A percentile compares a stretch with the other conserved stretches of the same genome.
Conservation (phyloP, 192 early-diverging fungal genomes). For the Geranomyces michiganensis region DNA sequence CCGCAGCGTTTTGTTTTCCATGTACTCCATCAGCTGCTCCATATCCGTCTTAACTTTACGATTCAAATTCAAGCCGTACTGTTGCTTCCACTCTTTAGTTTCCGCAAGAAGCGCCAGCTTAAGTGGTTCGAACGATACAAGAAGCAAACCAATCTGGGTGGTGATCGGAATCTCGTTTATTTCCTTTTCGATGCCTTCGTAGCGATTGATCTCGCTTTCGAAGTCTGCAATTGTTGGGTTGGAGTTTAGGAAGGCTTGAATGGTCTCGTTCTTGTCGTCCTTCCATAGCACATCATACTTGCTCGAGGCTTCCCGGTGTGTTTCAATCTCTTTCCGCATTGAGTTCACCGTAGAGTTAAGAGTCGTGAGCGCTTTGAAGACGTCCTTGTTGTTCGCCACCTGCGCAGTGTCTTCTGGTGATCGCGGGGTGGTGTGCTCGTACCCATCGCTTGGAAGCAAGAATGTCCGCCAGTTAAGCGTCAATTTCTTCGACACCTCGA, state of each 20-base stretch:
- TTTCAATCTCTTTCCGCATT: slow-evolving; percentile 67
- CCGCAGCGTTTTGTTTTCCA: slow-evolving; percentile 63
- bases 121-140: slow-evolving; percentile 64
- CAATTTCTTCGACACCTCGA: slow-evolving; percentile 65
- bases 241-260: slow-evolving; percentile 56
- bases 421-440: slow-evolving; percentile 48
- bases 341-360: slow-evolving; percentile 61
- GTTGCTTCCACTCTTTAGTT: slow-evolving; percentile 72
- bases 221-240: slow-evolving; percentile 66
- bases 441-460: slow-evolving; percentile 45
- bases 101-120: slow-evolving; percentile 65
- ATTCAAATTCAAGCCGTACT: slow-evolving; percentile 67
- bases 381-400: slow-evolving; percentile 71
- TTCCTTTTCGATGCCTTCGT: slow-evolving; percentile 63
- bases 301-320: slow-evolving; percentile 62
- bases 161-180: slow-evolving; percentile 59
- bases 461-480: slow-evolving; percentile 57
- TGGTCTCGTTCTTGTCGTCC: slow-evolving; percentile 66
- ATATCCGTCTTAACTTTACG: slow-evolving; percentile 67
- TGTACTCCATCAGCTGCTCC: slow-evolving; percentile 70
- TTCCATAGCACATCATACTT: slow-evolving; percentile 72
- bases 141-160: slow-evolving; percentile 63
- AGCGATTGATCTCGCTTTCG: slow-evolving; percentile 65
- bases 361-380: slow-evolving; percentile 59
- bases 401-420: slow-evolving; percentile 63